Conservation (phyloP, 495 filamentous ascomycete species). For the Hypoxylon trugodes region DNA sequence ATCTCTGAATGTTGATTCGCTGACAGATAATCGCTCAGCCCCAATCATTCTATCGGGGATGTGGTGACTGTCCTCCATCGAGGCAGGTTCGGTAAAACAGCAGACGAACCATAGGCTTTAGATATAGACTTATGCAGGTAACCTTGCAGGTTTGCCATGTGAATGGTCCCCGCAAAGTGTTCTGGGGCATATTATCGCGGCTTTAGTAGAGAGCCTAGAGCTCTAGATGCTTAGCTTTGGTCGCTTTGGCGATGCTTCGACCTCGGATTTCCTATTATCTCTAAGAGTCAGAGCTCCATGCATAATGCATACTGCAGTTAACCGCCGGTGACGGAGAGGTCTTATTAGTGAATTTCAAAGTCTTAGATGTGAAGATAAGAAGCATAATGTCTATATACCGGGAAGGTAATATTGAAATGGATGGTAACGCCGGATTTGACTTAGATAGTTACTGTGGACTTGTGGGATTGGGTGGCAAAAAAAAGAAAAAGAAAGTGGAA, state of each 20-base stretch:
- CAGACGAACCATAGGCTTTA: slow-evolving; percentile 39
- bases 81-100: slow-evolving; percentile 27
- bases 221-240: slow-evolving; percentile 9
- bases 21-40: slow-evolving; percentile 32
- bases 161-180: slow-evolving; percentile 35
- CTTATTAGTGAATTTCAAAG: slow-evolving; percentile 21
- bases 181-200: slow-evolving; percentile 11
- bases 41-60: slow-evolving; percentile 35
- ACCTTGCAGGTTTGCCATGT: slow-evolving; percentile 40
- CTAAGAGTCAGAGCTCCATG: slow-evolving; percentile 27
- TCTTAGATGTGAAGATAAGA: slow-evolving; percentile 21
- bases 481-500: not conserved
- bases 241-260: slow-evolving; percentile 2
- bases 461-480: not conserved
- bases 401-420: not conserved
- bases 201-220: slow-evolving; percentile 23
- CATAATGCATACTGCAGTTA: slow-evolving; percentile 42
- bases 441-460: not conserved
- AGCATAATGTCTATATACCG: not conserved
- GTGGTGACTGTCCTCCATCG: slow-evolving; percentile 16
- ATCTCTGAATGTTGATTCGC: slow-evolving; percentile 46
- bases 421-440: not conserved
- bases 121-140: slow-evolving; percentile 37
- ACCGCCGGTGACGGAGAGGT: slow-evolving; percentile 34
- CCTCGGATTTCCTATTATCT: slow-evolving; percentile 22